Base-by-base conservation (phyloP, 1,284 basidiomycete genomes). In the Bjerkandera adusta region DNA sequence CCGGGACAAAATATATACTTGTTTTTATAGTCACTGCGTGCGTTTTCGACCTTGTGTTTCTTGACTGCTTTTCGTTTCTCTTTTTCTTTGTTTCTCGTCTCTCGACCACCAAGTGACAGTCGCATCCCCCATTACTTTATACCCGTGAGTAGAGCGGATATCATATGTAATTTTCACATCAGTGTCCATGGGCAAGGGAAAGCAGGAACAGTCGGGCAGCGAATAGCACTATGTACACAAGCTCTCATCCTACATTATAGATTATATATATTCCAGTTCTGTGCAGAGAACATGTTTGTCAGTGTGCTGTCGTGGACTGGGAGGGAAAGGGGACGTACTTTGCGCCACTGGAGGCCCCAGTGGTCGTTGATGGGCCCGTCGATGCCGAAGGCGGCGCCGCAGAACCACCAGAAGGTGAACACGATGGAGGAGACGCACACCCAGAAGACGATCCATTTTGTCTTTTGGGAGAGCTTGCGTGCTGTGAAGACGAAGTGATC, bases 371-470 rank as follows among this genome's bases (percentile, higher is more conserved):
- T 78, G 2, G 89, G 85, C 1, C 93, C 93, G 36, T 85, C 79
- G 46, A 97, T 89, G 6, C 96, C 96, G 63, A 92, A 94, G 1
- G 92, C 89, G 34, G 95, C 70, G 20, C 83, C 86, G 52, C 77
- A 85, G 74, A 97, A 98, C 92, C 92, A 97, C 89, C 89, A 94
- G 73, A 97, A 98, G 48, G 81, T 81, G 21, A 72, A 71, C 3
- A 96, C 60, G 47, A 97, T 81, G n/a, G 73, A 57, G 15, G 71
- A 71, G 0, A 80, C 73, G 40, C 79, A 68, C 3, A 84, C 54
- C 0, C 76, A 78, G 62, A 97, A 99, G 43, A 75, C 72, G 43
- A 89, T 79, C 43, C 73, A 69, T 65, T 96, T 97, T 24, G 82
- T 83, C 32, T 69, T 68, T 5, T 71, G 69, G 1, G 77, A 72